Evolutionary conservation across 305 asterid species (phyloP), one percentile per base, ranked within the genome.

Genomic region (Fraxinus latifolia): DNA sequence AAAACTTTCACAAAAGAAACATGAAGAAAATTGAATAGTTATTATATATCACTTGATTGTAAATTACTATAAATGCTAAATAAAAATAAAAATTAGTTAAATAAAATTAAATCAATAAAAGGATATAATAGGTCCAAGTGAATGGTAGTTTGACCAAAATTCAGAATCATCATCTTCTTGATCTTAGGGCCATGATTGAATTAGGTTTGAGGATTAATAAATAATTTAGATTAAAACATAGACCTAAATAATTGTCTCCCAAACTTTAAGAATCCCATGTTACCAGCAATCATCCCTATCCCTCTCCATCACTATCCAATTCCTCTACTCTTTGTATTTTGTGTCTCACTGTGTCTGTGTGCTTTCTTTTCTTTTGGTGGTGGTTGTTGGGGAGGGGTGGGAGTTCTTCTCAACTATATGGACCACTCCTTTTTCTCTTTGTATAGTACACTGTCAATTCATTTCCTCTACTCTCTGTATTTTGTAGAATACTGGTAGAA

Each of bases 261-360:
- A 44, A 83, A 78, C 80, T 85, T 83, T 72, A 79, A 90, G 82
- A 86, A 86, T 58, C 85, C 91, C 94, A 91, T 88, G 95, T 92
- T 92, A 89, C 90, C 83, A 85, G 84, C 89, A 82, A 70, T 84
- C 87, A 62, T 77, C 88, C 79, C 44, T 80, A 84, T 68, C 77
- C 60, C 79, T 39, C 86, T 76, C 81, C 85, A 75, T 86, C 83
- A 55, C 84, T 83, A 86, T 83, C 91, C 89, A 53, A 33, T 80
- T 44, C 37, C 80, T 82, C 53, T 82, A n/a, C 78, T 55, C 74
- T 21, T 75, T 80, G 81, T 78, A 70, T 27, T 23, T 68, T 70
- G 34, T 67, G 68, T 7, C 11, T 50, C 23, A 3, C 62, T 50
- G 19, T 53, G 19, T 47, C 58, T 15, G 7, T 53, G 25, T 53